A percentile compares a stretch with the other conserved stretches of the same genome.
These are phyloP conservation scores for Hypoxylon fragiforme DNA, from an alignment of 495 filamentous ascomycete species.

Conservation along the genomic window DNA sequence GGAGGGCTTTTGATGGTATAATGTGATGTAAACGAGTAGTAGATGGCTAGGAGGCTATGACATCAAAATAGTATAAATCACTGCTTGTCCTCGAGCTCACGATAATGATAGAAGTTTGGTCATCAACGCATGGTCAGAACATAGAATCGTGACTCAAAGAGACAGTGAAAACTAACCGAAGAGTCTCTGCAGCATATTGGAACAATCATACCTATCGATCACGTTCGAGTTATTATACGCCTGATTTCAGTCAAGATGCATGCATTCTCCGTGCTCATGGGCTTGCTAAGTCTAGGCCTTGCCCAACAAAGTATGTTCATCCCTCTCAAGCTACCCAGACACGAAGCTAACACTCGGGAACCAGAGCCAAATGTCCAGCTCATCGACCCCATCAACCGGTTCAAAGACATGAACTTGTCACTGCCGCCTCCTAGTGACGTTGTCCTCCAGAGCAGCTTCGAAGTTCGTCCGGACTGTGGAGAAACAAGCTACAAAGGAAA, in stretches of 20 bases:
- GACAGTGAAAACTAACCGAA: too few relatives aligned
- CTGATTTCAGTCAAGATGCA: background rate
- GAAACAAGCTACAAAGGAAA: conserved; percentile 3
- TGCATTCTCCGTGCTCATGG: background rate
- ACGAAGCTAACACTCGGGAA: background rate
- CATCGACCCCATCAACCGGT: background rate
- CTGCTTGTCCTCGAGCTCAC: too few relatives aligned
- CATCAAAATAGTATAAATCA: too few relatives aligned
- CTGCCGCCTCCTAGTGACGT: background rate
- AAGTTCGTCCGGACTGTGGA: background rate
- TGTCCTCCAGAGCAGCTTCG: background rate
- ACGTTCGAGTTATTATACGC: too few relatives aligned
- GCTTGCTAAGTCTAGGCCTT: background rate
- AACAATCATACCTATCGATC: too few relatives aligned
- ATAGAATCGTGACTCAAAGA: too few relatives aligned
- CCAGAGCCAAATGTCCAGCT: background rate
- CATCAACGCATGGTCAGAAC: too few relatives aligned
- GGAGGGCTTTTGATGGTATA: too few relatives aligned
- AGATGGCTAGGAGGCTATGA: too few relatives aligned
- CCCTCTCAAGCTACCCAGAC: background rate
- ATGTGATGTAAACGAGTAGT: too few relatives aligned
- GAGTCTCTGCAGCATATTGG: too few relatives aligned
- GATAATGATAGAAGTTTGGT: too few relatives aligned
- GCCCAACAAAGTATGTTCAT: background rate
- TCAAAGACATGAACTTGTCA: background rate